phyloP scores from a whole-genome alignment of 169 alveolate genomes.

The Plasmodium cynomolgi region DNA sequence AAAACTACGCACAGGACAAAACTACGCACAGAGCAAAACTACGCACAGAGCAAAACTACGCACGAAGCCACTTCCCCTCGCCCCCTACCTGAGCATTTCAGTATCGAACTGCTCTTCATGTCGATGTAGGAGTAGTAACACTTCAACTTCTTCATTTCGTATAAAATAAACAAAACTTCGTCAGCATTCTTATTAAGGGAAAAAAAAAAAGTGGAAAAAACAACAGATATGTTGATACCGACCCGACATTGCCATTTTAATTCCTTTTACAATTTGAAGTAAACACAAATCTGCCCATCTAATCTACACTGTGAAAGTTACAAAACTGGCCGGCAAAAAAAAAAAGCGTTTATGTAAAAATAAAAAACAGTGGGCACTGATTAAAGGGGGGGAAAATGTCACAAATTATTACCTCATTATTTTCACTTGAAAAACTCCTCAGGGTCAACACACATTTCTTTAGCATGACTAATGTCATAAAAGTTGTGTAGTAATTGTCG shows the following conservation, averaged over 20 bases:
- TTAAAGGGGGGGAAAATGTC: background rate
- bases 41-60: background rate
- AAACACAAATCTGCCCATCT: background rate
- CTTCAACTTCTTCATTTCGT: slow-evolving; percentile 68
- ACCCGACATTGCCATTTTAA: background rate
- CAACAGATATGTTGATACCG: background rate
- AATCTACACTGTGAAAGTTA: background rate
- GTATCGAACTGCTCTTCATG: slow-evolving; percentile 21
- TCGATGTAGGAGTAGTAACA: slow-evolving; percentile 44
- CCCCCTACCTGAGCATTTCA: slow-evolving; percentile 33
- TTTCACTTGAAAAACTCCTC: slow-evolving; percentile 58
- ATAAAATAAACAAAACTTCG: slow-evolving; percentile 60
- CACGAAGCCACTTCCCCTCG: background rate
- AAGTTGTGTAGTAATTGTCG: slow-evolving; percentile 41
- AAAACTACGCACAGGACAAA: background rate
- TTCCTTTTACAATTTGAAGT: background rate
- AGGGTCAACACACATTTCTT: slow-evolving; percentile 68
- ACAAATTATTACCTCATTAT: slow-evolving; percentile 34
- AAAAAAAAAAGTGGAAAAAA: slow-evolving; percentile 19
- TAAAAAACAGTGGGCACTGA: background rate
- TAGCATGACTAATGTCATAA: slow-evolving; percentile 57
- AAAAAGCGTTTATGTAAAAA: background rate
- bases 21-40: too few species aligned
- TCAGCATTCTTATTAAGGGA: slow-evolving; percentile 17
- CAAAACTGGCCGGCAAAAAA: background rate